Evolutionary conservation across 495 filamentous ascomycete genomes (phyloP).

Genomic region (Physcia stellaris): DNA sequence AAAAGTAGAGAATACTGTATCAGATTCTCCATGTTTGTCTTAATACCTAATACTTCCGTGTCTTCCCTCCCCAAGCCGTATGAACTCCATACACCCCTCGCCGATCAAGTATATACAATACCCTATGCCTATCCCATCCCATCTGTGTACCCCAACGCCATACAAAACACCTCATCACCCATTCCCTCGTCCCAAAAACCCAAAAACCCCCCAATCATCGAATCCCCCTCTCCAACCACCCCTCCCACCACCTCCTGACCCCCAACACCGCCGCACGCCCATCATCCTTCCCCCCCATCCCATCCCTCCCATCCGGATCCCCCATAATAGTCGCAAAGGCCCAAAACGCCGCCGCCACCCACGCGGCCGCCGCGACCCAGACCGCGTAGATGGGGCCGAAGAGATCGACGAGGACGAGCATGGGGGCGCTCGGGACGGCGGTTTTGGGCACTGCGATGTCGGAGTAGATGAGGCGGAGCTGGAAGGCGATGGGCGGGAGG

Average conservation of each 20-base stretch:
- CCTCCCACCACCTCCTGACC: constrained; percentile 49
- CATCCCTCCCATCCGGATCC: constrained; percentile 46
- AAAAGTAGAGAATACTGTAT: not conserved
- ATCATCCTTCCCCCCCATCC: constrained; percentile 47
- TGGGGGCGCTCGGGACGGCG: constrained; percentile 19
- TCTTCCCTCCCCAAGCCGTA: too few relatives aligned
- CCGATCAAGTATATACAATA: too few relatives aligned
- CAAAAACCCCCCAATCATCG: not conserved
- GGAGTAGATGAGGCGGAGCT: constrained; percentile 23
- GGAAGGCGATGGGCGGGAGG: constrained; percentile 28
- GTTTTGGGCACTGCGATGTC: constrained; percentile 21
- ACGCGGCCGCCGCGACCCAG: constrained; percentile 38
- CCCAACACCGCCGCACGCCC: constrained; percentile 46
- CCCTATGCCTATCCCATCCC: not conserved
- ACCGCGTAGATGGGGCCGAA: constrained; percentile 41
- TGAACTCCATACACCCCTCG: too few relatives aligned
- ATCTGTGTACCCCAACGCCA: not conserved
- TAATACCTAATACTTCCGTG: too few relatives aligned
- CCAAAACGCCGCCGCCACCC: constrained; percentile 53
- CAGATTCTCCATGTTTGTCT: not conserved
- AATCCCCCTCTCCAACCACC: constrained; percentile 27
- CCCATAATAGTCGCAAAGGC: constrained; percentile 46
- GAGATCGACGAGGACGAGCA: constrained; percentile 35
- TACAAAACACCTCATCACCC: not conserved
- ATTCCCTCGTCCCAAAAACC: not conserved